phyloP scores from a whole-genome alignment of 1,284 basidiomycete genomes.

The Cryptococcus sp. region DNA sequence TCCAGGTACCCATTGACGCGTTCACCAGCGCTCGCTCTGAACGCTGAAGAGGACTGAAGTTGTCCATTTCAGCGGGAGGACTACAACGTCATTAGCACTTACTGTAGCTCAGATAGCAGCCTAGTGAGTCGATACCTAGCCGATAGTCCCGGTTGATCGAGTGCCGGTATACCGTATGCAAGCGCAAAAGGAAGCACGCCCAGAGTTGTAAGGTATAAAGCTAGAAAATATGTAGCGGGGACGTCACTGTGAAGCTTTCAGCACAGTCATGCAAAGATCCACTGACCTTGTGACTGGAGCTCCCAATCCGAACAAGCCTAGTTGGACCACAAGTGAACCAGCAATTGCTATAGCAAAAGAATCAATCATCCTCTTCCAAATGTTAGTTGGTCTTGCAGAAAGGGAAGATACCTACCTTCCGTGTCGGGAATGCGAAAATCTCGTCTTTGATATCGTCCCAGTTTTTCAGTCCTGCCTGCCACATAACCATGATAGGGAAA shows the following conservation, averaged over 20 bases:
- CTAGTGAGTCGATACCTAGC: conserved; percentile 58
- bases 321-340: not conserved
- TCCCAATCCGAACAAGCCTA: conserved; percentile 4
- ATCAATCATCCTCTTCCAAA: no score
- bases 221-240: conserved; percentile 59
- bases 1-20: conserved; percentile 64
- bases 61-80: not conserved
- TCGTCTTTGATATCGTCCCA: not conserved
- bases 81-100: conserved; percentile 42
- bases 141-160: conserved; percentile 33
- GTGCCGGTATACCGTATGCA: conserved; percentile 60
- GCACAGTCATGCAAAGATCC: conserved; percentile 3
- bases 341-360: no score
- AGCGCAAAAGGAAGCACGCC: conserved; percentile 65
- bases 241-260: not conserved
- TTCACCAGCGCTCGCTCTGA: conserved; percentile 74
- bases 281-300: conserved; percentile 4
- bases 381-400: not conserved
- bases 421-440: conserved; percentile 17
- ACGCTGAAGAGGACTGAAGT: conserved; percentile 58
- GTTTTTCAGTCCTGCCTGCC: not conserved
- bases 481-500: conserved; percentile 55
- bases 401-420: not conserved
- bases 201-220: conserved; percentile 64
- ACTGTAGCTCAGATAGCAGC: conserved; percentile 74